These are phyloP conservation scores for Penicillium vulpinum DNA, from an alignment of 2,329 filamentous ascomycete genomes.

Conservation along the genomic window DNA sequence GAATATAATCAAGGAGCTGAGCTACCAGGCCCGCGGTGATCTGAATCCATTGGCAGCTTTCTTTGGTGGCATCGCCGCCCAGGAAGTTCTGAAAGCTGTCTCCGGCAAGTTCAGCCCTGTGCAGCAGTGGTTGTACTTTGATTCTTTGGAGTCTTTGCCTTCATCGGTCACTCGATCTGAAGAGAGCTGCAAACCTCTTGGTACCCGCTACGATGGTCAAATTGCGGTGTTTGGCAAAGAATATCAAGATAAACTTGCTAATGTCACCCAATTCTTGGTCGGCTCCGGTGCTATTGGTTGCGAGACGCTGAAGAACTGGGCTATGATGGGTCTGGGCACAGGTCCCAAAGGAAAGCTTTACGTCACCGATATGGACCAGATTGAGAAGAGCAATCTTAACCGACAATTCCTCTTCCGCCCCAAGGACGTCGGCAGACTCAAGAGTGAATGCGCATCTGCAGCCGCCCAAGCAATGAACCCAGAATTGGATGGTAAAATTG, in stretches of 20 bases:
- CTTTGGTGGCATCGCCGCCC: conserved; percentile 89
- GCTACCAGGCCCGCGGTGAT: conserved; percentile 90
- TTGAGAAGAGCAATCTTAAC: conserved; percentile 98
- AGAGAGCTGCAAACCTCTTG: conserved; percentile 81
- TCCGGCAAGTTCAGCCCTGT: conserved; percentile 98
- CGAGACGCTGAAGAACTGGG: conserved; percentile 99
- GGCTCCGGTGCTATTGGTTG: conserved; percentile 96
- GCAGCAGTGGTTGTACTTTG: conserved; percentile 94
- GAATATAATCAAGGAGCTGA: conserved; percentile 88
- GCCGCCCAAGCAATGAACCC: conserved; percentile 97
- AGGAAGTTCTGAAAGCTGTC: conserved; percentile 94
- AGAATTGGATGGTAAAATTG: conserved; percentile 82
- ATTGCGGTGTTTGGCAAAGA: conserved; percentile 94
- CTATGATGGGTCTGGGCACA: conserved; percentile 92
- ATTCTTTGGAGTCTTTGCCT: conserved; percentile 93
- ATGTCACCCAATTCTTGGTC: conserved; percentile 89
- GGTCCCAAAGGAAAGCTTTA: conserved; percentile 86
- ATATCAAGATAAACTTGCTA: conserved; percentile 90
- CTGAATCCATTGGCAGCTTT: conserved; percentile 90
- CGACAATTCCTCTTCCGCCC: conserved; percentile 93
- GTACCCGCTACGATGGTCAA: conserved; percentile 90
- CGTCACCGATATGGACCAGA: conserved; percentile 97
- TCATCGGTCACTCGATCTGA: conserved; percentile 72
- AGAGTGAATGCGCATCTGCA: conserved; percentile 89
- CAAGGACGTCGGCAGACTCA: conserved; percentile 90